Evolutionary conservation across 768 basidiomycete species (phyloP), one percentile per base, ranked within the genome.

Genomic region (Boletus patriciae): DNA sequence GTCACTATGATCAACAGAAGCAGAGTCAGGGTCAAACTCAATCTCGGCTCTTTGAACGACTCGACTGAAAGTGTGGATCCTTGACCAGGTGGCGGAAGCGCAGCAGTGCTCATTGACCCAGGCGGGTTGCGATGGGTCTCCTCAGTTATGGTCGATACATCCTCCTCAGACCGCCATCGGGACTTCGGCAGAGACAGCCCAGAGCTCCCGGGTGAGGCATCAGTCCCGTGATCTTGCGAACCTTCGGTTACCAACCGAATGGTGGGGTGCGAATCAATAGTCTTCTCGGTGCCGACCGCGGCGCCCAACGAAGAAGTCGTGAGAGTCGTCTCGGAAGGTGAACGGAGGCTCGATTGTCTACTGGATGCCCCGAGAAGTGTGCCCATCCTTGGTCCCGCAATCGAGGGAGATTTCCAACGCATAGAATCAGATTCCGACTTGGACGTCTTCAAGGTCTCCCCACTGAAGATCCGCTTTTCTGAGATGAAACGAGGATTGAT

Each of bases 11-110:
- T 70, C 49, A 93, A 68, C 21, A 89, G 62, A 15, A 79, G 59
- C 11, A 88, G 61, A 2, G 83, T 85, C 63, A 89, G 69, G 31
- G 77, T 73, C 70, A 83, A 73, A 65, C 85, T 88, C 62, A 91
- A 63, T 61, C 77, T 75, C 4, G 88, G 86, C 52, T 78, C 74
- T 65, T 85, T 78, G 46, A 68, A 72, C 2, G 67, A 62, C 34
- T 59, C 38, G 46, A 31, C 27, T 2, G 60, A 50, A 41, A 59
- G 51, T 13, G 34, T 55, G n/a, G 70, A 70, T 13, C 36, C 56
- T 33, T 57, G 52, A 31, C 38, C 43, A 48, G 68, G 23, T 54
- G 50, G 44, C 55, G 66, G 45, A 61, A 55, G 29, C 36, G 55
- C 44, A 57, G 48, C 23, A 46, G 63, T 19, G 51, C 44, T 36